Base-by-base conservation (phyloP, 2,329 filamentous ascomycete species). In the Neospermospora avenae region DNA sequence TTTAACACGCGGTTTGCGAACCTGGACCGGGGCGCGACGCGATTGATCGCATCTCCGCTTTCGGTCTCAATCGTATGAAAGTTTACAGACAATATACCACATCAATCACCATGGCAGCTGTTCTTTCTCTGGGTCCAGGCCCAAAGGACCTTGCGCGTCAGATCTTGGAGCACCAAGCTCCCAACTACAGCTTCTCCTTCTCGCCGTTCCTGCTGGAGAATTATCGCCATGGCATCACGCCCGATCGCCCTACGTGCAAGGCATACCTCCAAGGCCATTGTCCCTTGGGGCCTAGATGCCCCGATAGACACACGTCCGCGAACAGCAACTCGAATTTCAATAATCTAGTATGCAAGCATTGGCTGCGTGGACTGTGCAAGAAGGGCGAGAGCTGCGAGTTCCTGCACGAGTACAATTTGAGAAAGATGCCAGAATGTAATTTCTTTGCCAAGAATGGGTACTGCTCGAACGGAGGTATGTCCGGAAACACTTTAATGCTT, bases 361-460 rank as follows among this genome's bases (percentile, higher is more conserved):
- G 95, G 87, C 86, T 98, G 71, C 90, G 96, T 66, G 93, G 93
- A 0, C 85, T 99, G 20, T 99, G 95, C 81, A 99, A 99, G 74
- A 98, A 98, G 77, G 95, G 93, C 70, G 89, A 97, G 72, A 85
- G 87, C 68, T 99, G 95, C 85, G 95, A 99, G 79, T 99, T 98
- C 71, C 81, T 98, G 52, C 95, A 99, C 81, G 95, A 98, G 77
- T 99, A 97, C 80, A 98, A 99, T 77, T 84, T 99, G 68, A 87
- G 95, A 65, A 93, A 95, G 76, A 98, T 98, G 91, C 93, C 95
- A 64, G 95, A 98, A 78, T 99, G 95, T 78, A 96, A 96, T 72
- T 96, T 96, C 76, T 98, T 93, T 77, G 87, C 92, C 60, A 85
- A 92, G 63, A 96, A 95, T 72, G 91, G 91, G 58, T 97, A 96